These are phyloP conservation scores for Adansonia madagascariensis DNA, from an alignment of 441 rosid species.

Conservation along the genomic window DNA sequence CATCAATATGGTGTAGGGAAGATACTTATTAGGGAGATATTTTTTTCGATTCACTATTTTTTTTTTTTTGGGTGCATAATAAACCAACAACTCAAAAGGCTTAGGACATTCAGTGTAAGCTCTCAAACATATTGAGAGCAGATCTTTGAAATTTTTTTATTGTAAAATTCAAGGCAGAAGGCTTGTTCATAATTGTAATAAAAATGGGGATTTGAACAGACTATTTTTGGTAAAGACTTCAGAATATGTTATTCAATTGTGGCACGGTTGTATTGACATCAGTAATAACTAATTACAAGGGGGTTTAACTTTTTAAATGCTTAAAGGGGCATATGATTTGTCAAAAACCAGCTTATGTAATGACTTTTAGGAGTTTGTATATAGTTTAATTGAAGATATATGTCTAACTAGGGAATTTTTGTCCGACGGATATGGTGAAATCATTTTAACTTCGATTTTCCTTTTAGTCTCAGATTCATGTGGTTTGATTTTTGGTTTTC, in stretches of 20 bases:
- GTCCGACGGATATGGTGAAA: background rate
- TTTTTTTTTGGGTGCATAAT: background rate
- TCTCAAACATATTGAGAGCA: constrained; percentile 1
- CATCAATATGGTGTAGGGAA: constrained; percentile 15
- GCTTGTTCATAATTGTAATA: background rate
- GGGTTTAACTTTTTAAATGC: background rate
- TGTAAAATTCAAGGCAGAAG: constrained; percentile 4
- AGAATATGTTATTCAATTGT: background rate
- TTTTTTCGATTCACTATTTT: background rate
- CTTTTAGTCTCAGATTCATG: background rate
- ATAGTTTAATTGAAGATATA: constrained; percentile 14
- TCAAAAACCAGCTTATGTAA: background rate
- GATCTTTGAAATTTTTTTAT: background rate
- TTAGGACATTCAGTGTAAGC: background rate
- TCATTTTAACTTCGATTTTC: background rate
- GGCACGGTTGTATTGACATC: background rate
- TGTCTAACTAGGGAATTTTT: background rate
- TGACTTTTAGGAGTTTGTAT: constrained; percentile 1
- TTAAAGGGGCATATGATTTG: background rate
- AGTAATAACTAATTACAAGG: background rate
- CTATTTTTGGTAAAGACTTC: constrained; percentile 15
- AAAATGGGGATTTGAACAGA: constrained; percentile 10
- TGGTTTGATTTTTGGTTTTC: constrained; percentile 15
- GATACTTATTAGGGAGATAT: background rate
- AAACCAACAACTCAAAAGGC: background rate